Evolutionary conservation across 208 protist species (phyloP).

Genomic region (Leishmania braziliensis): DNA sequence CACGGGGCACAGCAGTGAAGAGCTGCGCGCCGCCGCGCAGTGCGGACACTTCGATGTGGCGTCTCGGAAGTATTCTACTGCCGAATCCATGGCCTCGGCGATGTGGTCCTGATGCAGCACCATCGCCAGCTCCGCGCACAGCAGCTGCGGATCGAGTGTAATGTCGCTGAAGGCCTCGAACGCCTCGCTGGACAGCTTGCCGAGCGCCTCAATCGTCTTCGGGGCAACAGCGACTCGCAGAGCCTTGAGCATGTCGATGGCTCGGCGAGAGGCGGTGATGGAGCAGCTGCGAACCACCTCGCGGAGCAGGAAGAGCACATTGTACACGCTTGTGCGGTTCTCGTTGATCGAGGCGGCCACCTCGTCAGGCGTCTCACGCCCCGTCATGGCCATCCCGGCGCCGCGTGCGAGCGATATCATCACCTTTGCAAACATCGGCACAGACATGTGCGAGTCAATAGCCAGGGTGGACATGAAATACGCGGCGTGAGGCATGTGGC

Average conservation of each 20-base stretch:
- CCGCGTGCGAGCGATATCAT: slow-evolving; percentile 83
- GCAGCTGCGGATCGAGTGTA: slow-evolving; percentile 78
- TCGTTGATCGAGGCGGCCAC: slow-evolving; percentile 68
- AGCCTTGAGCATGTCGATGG: slow-evolving; percentile 84
- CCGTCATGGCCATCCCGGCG: slow-evolving; percentile 87
- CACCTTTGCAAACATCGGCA: slow-evolving; percentile 88
- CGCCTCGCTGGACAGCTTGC: slow-evolving; percentile 75
- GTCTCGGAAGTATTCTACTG: slow-evolving; percentile 80
- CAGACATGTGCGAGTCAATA: slow-evolving; percentile 86
- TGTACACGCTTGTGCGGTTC: slow-evolving; percentile 84
- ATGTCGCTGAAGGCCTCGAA: slow-evolving; percentile 70
- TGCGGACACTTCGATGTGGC: slow-evolving; percentile 70
- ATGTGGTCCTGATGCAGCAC: slow-evolving; percentile 88
- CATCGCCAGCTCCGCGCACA: slow-evolving; percentile 92
- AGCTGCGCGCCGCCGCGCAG: slow-evolving; percentile 68
- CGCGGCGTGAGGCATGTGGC: slow-evolving; percentile 89
- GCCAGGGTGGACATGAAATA: slow-evolving; percentile 87
- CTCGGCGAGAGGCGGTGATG: slow-evolving; percentile 69
- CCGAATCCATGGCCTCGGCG: slow-evolving; percentile 78
- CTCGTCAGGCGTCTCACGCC: slow-evolving; percentile 66
- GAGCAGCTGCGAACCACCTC: slow-evolving; percentile 89
- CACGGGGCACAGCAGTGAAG: slow-evolving; percentile 72
- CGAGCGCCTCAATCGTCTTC: slow-evolving; percentile 84
- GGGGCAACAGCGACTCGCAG: slow-evolving; percentile 76
- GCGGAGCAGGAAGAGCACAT: slow-evolving; percentile 84